Evolutionary conservation across 441 rosid species (phyloP).

Genomic region (Syzygium syzygioides): DNA sequence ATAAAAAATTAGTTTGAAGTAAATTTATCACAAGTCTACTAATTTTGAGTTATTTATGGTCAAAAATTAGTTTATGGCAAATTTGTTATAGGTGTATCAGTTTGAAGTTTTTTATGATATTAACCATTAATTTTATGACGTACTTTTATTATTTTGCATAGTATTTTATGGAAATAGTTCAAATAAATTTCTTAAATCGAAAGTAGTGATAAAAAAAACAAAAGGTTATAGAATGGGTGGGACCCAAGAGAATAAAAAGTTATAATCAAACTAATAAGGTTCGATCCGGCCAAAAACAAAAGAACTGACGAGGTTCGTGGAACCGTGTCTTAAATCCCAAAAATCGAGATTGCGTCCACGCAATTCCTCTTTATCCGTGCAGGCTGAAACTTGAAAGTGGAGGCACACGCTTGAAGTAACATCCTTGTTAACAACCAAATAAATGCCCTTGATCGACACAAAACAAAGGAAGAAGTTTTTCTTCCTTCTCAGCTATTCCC

Average conservation of each 20-base stretch:
- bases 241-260: not conserved
- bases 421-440: not conserved
- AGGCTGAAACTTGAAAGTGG: not conserved
- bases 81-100: no score
- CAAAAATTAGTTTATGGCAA: no score
- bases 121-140: no score
- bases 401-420: not conserved
- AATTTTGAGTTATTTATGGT: no score
- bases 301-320: not conserved
- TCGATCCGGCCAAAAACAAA: no score
- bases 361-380: not conserved
- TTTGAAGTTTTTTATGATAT: no score
- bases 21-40: no score
- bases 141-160: no score
- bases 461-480: not conserved
- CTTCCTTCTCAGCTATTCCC: not conserved
- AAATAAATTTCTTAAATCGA: not conserved
- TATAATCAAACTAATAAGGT: not conserved
- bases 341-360: not conserved
- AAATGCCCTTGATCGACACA: not conserved
- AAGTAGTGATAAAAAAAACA: not conserved
- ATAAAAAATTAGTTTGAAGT: no score
- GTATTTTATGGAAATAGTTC: not conserved
- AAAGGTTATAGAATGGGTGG: not conserved
- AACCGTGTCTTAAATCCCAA: not conserved